A percentile compares a stretch with the other conserved stretches of the same genome.
phyloP scores from a whole-genome alignment of 1,284 basidiomycete species.

The Laetiporus sulphureus region DNA sequence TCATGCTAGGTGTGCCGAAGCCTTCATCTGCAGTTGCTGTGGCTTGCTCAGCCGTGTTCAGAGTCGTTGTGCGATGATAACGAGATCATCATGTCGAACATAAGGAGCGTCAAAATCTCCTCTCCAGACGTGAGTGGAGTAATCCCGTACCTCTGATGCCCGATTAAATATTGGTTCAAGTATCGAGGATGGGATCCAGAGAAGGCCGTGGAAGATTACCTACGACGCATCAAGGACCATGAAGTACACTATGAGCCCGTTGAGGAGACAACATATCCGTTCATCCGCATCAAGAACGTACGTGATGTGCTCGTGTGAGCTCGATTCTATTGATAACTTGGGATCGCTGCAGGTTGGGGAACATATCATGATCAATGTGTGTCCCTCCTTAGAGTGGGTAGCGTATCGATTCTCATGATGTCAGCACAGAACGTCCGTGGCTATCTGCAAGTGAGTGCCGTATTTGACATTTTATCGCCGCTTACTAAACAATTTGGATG shows the following conservation, averaged over 20 bases:
- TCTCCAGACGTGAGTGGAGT: conserved; percentile 78
- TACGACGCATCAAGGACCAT: conserved; percentile 81
- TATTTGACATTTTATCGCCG: not conserved
- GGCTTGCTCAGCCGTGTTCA: conserved; percentile 24
- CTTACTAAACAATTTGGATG: conserved; percentile 6
- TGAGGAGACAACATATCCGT: conserved; percentile 81
- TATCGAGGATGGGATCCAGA: conserved; percentile 93
- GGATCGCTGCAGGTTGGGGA: conserved; percentile 68
- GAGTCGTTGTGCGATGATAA: conserved; percentile 86
- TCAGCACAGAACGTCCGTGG: conserved; percentile 77
- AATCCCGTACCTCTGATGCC: not conserved
- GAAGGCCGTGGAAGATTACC: conserved; percentile 88
- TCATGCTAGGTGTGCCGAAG: conserved; percentile 73
- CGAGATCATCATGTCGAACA: conserved; percentile 91
- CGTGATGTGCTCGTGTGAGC: conserved; percentile 17
- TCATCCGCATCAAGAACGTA: conserved; percentile 94
- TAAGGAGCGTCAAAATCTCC: conserved; percentile 95
- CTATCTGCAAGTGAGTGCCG: conserved; percentile 62
- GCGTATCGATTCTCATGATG: not conserved
- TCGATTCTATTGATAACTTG: not conserved
- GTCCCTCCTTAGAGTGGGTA: conserved; percentile 23
- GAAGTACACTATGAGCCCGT: conserved; percentile 88
- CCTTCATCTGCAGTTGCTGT: conserved; percentile 5
- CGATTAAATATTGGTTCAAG: conserved; percentile 32
- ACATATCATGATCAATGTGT: conserved; percentile 85